A percentile compares a stretch with the other conserved stretches of the same genome.
These are phyloP conservation scores for Carex myosuroides DNA, from an alignment of 176 grass and related monocot species.

Conservation along the genomic window DNA sequence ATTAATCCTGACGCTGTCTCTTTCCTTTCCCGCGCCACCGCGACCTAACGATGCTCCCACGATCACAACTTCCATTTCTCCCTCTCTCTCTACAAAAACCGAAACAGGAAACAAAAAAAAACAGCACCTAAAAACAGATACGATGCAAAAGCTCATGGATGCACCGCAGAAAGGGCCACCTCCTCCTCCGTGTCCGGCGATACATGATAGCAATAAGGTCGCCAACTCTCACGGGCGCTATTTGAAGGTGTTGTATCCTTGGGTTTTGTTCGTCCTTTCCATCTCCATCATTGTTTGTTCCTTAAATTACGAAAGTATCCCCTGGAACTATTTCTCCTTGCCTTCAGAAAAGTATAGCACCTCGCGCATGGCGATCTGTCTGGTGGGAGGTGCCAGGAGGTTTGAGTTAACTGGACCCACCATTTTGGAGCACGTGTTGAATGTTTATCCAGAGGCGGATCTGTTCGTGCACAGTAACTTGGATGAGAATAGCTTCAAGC, in stretches of 20 bases:
- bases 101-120: not conserved
- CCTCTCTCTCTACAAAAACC: not conserved
- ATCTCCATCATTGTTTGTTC: not conserved
- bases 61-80: no score
- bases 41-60: not conserved
- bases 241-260: not conserved
- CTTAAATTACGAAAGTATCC: not conserved
- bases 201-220: not conserved
- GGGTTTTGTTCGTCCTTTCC: not conserved
- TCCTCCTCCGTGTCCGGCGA: not conserved
- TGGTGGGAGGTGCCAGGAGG: slow-evolving; percentile 71
- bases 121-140: not conserved
- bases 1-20: no score
- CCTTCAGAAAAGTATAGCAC: not conserved
- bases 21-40: no score
- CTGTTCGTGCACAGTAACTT: slow-evolving; percentile 81
- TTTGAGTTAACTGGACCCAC: slow-evolving; percentile 89
- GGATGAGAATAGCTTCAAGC: slow-evolving; percentile 70
- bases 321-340: not conserved
- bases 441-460: slow-evolving; percentile 20
- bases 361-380: slow-evolving; percentile 47
- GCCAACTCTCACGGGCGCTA: not conserved
- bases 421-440: slow-evolving; percentile 58
- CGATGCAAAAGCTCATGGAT: not conserved
- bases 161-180: not conserved